phyloP scores from a whole-genome alignment of 2,329 filamentous ascomycete species.

The Xylariaceae sp. region DNA sequence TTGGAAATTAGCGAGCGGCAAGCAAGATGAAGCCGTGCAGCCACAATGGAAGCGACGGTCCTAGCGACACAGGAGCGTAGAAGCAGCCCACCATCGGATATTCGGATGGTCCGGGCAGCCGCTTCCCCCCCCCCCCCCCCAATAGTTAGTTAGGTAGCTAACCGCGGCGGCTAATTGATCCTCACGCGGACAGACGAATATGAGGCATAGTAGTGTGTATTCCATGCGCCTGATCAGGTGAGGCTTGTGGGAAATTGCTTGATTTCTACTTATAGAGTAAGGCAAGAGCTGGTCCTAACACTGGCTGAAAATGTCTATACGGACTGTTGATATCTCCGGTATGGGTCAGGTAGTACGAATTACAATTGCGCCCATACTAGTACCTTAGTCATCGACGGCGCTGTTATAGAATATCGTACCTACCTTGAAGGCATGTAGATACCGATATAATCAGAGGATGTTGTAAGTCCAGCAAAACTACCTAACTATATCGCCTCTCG shows the following conservation, averaged over 20 bases:
- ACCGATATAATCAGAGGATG: too few species aligned
- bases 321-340: too few species aligned
- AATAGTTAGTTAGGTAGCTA: background rate
- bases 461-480: too few species aligned
- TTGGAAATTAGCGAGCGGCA: constrained; percentile 18
- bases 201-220: constrained; percentile 12
- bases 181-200: background rate
- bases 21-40: constrained; percentile 14
- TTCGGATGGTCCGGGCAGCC: constrained; percentile 14
- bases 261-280: background rate
- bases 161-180: constrained; percentile 1
- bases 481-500: too few species aligned
- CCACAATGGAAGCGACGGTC: constrained; percentile 4
- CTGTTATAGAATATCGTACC: too few species aligned
- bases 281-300: too few species aligned
- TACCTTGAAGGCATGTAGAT: too few species aligned
- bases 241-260: constrained; percentile 10
- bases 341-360: too few species aligned
- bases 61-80: constrained; percentile 2
- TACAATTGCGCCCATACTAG: too few species aligned
- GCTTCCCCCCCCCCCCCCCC: background rate
- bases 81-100: constrained; percentile 4
- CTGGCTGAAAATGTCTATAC: too few species aligned
- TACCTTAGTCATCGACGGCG: too few species aligned
- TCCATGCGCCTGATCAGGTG: background rate